Evolutionary conservation across 2,329 filamentous ascomycete species (phyloP).

Genomic region (Acephala macrosclerotiorum): DNA sequence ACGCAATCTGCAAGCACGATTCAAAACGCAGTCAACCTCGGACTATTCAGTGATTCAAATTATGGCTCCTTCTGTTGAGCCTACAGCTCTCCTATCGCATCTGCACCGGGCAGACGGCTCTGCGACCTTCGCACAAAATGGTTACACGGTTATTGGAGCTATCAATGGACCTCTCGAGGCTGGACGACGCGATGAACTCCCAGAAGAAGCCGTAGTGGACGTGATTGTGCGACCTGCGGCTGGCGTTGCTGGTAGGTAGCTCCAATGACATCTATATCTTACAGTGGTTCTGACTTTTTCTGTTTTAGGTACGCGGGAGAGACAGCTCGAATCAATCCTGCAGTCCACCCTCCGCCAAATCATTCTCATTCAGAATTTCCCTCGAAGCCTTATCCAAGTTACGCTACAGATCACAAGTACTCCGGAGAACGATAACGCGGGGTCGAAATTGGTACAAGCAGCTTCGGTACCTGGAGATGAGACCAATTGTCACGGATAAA

Average conservation of each 20-base stretch:
- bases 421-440: slow-evolving; percentile 72
- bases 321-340: slow-evolving; percentile 82
- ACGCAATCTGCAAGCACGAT: background rate
- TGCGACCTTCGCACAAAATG: slow-evolving; percentile 75
- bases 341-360: slow-evolving; percentile 76
- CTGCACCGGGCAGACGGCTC: slow-evolving; percentile 81
- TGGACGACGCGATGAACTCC: slow-evolving; percentile 84
- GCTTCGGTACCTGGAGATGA: slow-evolving; percentile 57
- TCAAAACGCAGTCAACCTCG: background rate
- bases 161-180: slow-evolving; percentile 96
- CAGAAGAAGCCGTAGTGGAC: slow-evolving; percentile 90
- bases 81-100: slow-evolving; percentile 56
- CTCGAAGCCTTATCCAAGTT: slow-evolving; percentile 79
- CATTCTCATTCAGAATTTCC: slow-evolving; percentile 77
- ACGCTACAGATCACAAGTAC: slow-evolving; percentile 77
- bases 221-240: slow-evolving; percentile 87
- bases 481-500: slow-evolving; percentile 17
- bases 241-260: slow-evolving; percentile 75
- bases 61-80: slow-evolving; percentile 57
- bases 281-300: slow-evolving; percentile 16
- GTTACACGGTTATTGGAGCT: slow-evolving; percentile 82
- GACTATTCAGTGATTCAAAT: background rate
- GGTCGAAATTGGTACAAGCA: slow-evolving; percentile 65
- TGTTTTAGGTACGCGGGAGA: slow-evolving; percentile 68
- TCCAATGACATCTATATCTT: slow-evolving; percentile 15